Percentiles rank a stretch among this genome's conserved stretches.
These are phyloP conservation scores for Vigna angularis DNA, from an alignment of 306 rosid species.

Conservation along the genomic window DNA sequence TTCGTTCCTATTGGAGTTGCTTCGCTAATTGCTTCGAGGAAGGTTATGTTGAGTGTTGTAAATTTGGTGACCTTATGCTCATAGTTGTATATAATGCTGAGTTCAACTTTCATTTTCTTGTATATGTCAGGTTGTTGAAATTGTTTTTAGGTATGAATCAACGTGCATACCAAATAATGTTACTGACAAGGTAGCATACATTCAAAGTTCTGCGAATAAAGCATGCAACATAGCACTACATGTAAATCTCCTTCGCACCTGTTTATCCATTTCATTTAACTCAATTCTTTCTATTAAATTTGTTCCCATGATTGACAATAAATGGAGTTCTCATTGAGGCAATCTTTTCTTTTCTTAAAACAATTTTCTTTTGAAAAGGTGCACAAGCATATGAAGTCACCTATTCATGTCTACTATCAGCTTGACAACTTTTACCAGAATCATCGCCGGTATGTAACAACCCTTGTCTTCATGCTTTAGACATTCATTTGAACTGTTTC, in stretches of 20 bases:
- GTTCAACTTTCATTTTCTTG: conserved; percentile 42
- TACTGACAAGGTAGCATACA: conserved; percentile 59
- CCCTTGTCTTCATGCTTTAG: conserved; percentile 12
- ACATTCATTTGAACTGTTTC: not conserved
- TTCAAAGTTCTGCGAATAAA: conserved; percentile 55
- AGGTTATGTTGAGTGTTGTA: conserved; percentile 55
- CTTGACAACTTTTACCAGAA: conserved; percentile 96
- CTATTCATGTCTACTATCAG: conserved; percentile 85
- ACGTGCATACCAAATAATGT: conserved; percentile 47
- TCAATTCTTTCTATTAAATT: not conserved
- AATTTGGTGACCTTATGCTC: conserved; percentile 22
- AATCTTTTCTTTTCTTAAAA: conserved; percentile 28
- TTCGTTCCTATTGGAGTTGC: conserved; percentile 89
- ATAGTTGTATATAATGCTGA: conserved; percentile 43
- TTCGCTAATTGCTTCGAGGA: conserved; percentile 79
- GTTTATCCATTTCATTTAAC: conserved; percentile 5
- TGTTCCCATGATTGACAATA: conserved; percentile 1
- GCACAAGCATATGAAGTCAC: conserved; percentile 70
- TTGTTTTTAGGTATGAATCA: conserved; percentile 72
- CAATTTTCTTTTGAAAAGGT: conserved; percentile 55
- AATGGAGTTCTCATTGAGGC: conserved; percentile 1
- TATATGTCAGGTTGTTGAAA: conserved; percentile 74
- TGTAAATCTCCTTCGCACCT: conserved; percentile 44
- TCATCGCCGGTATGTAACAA: conserved; percentile 75
- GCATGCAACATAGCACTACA: conserved; percentile 49